A percentile compares a stretch with the other conserved stretches of the same genome.
phyloP scores from a whole-genome alignment of 2,329 filamentous ascomycete genomes.

The Fusarium clavum region DNA sequence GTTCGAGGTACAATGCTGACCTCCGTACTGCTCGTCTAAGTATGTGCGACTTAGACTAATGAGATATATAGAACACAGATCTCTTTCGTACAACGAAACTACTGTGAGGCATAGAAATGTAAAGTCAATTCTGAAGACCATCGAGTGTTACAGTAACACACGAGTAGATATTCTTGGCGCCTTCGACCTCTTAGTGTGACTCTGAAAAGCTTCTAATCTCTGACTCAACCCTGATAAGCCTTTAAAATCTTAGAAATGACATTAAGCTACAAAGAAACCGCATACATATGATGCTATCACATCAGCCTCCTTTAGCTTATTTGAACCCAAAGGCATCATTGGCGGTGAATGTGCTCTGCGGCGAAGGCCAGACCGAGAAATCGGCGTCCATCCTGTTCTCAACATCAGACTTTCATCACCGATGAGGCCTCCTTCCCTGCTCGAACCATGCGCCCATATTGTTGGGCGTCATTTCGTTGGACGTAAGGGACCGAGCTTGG shows the following conservation, averaged over 20 bases:
- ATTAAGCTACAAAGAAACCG: neutral
- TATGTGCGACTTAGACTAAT: neutral
- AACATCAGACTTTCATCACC: neutral
- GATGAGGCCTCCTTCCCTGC: neutral
- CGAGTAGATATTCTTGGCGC: slow-evolving; percentile 1
- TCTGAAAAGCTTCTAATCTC: neutral
- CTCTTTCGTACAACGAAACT: slow-evolving; percentile 16
- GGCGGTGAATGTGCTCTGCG: neutral
- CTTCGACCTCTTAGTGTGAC: slow-evolving; percentile 14
- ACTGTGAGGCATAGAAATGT: slow-evolving; percentile 1
- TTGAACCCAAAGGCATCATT: neutral
- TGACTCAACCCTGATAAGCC: neutral
- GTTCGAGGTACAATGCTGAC: slow-evolving; percentile 5
- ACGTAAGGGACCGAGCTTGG: slow-evolving; percentile 8
- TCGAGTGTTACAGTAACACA: slow-evolving; percentile 6
- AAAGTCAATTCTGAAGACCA: neutral
- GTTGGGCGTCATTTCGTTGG: neutral
- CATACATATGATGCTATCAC: neutral
- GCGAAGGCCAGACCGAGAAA: neutral
- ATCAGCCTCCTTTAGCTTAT: neutral
- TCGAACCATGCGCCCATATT: neutral
- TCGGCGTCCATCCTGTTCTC: neutral
- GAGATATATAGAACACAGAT: slow-evolving; percentile 1
- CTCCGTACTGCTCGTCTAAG: slow-evolving; percentile 4
- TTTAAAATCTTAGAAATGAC: neutral